Evolutionary conservation across 352 stramenopile genomes (phyloP), one percentile per base, ranked within the genome.

Genomic region (Phytophthora lateralis): DNA sequence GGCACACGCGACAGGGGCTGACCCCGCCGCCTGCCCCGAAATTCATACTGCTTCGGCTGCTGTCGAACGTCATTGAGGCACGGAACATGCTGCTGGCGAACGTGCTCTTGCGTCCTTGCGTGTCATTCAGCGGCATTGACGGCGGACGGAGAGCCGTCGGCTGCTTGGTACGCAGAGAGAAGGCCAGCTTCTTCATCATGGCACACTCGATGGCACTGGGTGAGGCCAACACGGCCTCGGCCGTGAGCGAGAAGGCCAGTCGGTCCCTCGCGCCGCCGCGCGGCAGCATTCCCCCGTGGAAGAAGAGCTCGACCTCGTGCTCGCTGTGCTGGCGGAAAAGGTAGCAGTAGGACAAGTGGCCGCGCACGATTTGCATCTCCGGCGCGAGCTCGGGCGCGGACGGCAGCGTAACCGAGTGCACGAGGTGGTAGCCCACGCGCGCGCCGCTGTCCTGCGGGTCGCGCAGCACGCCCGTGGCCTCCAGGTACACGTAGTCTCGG

Each of bases 161-260:
- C 27, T 70, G 39, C n/a, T 63, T 75, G 66, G 69, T 79, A 7
- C 73, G 78, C 27, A 88, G 39, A 39, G 73, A 81, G 46, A 83
- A 88, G 55, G 78, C 71, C 41, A 91, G 60, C 55, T 91, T 91
- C 66, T 89, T 89, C 71, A 91, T 85, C 66, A 82, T 75, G 7
- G 79, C 77, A 48, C 74, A 82, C 71, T 91, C 55, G 62, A 80
- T 34, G 35, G 59, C 62, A 38, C 63, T 75, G 10, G 76, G 68
- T 4, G 71, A 79, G 8, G 63, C 64, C 24, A 84, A 44, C 46
- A 84, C 65, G 21, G 77, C 68, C 26, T 89, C 76, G 1, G 80
- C 71, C 1, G 69, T 82, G 29, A 91, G 35, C 12, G 64, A 69
- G 38, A 87, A 66, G 15, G 71, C 68, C 17, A 78, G 35, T 15